A percentile compares a stretch with the other conserved stretches of the same genome.
These are phyloP conservation scores for Ehretia macrophylla DNA, from an alignment of 257 asterid genomes.

Conservation along the genomic window DNA sequence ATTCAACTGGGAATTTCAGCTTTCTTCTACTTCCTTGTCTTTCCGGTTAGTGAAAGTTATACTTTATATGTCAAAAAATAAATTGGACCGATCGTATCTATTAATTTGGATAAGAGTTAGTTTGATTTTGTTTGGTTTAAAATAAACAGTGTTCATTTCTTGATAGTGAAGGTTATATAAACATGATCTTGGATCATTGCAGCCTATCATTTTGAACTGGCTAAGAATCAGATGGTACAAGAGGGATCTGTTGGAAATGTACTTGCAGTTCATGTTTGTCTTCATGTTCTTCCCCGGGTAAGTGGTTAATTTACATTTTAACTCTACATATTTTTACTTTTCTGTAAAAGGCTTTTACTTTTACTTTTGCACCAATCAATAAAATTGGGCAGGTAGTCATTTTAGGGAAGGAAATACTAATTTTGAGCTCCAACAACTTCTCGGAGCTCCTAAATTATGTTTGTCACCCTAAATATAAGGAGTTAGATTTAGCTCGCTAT, in stretches of 20 bases:
- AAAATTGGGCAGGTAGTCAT: too few relatives aligned
- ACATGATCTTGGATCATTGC: slow-evolving; percentile 16
- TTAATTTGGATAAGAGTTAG: too few relatives aligned
- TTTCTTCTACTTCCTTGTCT: slow-evolving; percentile 64
- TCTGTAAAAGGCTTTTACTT: not conserved
- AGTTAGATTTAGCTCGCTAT: too few relatives aligned
- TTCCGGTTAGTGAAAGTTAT: slow-evolving; percentile 50
- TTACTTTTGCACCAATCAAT: too few relatives aligned
- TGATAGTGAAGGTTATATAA: too few relatives aligned
- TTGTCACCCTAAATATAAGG: too few relatives aligned
- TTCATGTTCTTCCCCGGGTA: slow-evolving; percentile 85
- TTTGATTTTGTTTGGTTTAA: too few relatives aligned
- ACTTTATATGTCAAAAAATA: not conserved
- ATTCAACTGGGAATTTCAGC: slow-evolving; percentile 65
- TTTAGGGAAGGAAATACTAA: too few relatives aligned
- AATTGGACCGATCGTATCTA: too few relatives aligned
- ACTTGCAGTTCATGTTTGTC: slow-evolving; percentile 78
- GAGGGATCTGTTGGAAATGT: slow-evolving; percentile 76
- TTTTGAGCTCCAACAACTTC: too few relatives aligned
- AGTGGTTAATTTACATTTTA: slow-evolving; percentile 14
- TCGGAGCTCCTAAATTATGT: too few relatives aligned
- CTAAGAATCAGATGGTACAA: slow-evolving; percentile 80
- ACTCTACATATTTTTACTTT: not conserved
- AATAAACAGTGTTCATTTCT: too few relatives aligned
- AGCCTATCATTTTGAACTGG: slow-evolving; percentile 89